Conservation (phyloP, 306 rosid species). For the Luffa aegyptiaca region DNA sequence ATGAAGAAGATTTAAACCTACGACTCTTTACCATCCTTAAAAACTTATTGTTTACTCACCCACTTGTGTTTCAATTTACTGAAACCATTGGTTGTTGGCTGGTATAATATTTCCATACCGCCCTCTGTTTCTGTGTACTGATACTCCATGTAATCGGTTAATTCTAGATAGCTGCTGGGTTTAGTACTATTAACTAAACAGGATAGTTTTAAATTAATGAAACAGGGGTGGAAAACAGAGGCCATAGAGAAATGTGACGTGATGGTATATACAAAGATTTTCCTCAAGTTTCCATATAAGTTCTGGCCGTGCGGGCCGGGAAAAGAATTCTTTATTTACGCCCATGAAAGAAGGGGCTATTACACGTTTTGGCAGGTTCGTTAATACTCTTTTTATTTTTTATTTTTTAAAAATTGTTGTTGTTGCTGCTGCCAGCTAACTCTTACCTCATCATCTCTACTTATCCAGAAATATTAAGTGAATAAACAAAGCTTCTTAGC, state of each 20-base stretch:
- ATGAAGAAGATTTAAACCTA: background rate
- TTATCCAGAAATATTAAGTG: background rate
- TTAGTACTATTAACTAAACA: background rate
- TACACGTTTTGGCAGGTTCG: conserved; percentile 99
- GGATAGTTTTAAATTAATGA: background rate
- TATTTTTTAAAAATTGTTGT: background rate
- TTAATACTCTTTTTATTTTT: background rate
- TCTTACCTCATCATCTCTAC: background rate
- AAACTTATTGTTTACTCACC: background rate
- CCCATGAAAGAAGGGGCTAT: conserved; percentile 92
- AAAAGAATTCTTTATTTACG: conserved; percentile 93
- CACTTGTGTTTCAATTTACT: background rate
- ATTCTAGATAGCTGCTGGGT: background rate
- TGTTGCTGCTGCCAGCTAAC: conserved; percentile 5
- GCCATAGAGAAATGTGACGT: conserved; percentile 84
- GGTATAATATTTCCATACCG: background rate
- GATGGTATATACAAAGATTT: conserved; percentile 89
- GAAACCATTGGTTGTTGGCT: background rate
- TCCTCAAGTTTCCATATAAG: conserved; percentile 75
- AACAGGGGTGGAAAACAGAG: conserved; percentile 88
- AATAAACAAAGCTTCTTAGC: background rate
- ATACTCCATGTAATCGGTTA: background rate
- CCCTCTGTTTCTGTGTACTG: background rate
- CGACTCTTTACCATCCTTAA: background rate
- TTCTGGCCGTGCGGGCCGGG: conserved; percentile 94